These are phyloP conservation scores for Schizochytrium sp. DNA, from an alignment of 108 stramenopile species.

Conservation along the genomic window DNA sequence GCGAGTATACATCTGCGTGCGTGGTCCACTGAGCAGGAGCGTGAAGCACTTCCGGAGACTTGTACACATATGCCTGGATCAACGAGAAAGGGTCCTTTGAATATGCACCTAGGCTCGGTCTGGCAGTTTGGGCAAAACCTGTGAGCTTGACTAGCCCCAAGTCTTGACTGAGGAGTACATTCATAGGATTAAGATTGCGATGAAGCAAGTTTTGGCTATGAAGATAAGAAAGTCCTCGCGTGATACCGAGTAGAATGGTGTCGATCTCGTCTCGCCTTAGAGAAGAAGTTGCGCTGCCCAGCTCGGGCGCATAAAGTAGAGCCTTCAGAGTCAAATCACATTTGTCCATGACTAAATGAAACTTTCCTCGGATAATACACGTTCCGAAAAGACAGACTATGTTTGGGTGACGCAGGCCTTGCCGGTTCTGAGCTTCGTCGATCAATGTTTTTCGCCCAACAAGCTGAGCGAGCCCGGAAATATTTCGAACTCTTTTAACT, in stretches of 20 bases:
- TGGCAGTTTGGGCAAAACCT: background rate
- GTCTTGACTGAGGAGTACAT: background rate
- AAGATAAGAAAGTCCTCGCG: background rate
- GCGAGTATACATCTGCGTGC: background rate
- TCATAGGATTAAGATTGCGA: slow-evolving; percentile 18
- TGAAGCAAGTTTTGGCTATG: slow-evolving; percentile 18
- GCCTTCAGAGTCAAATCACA: background rate
- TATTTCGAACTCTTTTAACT: too few species aligned
- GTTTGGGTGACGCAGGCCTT: slow-evolving; percentile 10
- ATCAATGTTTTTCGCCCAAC: background rate
- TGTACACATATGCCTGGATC: background rate
- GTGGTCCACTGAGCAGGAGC: background rate
- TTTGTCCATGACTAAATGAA: slow-evolving; percentile 2
- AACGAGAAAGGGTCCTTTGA: background rate
- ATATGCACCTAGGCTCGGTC: background rate
- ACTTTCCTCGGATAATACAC: background rate
- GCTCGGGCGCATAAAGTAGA: background rate
- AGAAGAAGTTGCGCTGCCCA: too few species aligned
- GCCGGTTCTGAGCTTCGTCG: background rate
- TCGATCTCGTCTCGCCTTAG: background rate
- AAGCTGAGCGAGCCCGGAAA: too few species aligned
- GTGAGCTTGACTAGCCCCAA: background rate
- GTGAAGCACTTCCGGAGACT: background rate
- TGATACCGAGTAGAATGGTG: background rate
- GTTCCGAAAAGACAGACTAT: background rate